Evolutionary conservation across 2,329 filamentous ascomycete genomes (phyloP).

Genomic region (Trichoderma atroviride): DNA sequence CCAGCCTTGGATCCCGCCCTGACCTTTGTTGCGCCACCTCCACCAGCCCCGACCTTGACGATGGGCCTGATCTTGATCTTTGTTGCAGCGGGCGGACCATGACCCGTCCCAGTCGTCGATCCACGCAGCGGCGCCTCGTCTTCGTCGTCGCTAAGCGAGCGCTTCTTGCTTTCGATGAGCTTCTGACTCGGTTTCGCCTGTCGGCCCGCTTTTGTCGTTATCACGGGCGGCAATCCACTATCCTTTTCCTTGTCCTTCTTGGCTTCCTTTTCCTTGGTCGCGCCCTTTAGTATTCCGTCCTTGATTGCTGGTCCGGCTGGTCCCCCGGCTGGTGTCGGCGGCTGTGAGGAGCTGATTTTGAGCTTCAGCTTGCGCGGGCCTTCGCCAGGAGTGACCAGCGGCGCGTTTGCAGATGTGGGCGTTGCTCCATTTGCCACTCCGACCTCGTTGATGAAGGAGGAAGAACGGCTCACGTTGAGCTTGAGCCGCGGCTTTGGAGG

Average conservation of each 20-base stretch:
- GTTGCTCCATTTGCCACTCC: slow-evolving; percentile 30
- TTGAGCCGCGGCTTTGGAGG: slow-evolving; percentile 45
- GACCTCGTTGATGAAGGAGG: slow-evolving; percentile 40
- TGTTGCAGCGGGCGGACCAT: slow-evolving; percentile 44
- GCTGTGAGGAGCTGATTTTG: slow-evolving; percentile 46
- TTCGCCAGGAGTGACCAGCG: slow-evolving; percentile 36
- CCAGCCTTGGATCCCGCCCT: slow-evolving; percentile 40
- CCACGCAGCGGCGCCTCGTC: slow-evolving; percentile 45
- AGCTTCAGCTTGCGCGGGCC: slow-evolving; percentile 46
- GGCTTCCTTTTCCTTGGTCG: slow-evolving; percentile 19
- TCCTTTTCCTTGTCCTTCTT: slow-evolving; percentile 15
- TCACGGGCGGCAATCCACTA: slow-evolving; percentile 24
- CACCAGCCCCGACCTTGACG: slow-evolving; percentile 14
- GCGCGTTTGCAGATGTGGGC: slow-evolving; percentile 10
- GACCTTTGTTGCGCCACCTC: slow-evolving; percentile 3
- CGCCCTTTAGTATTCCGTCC: slow-evolving; percentile 10
- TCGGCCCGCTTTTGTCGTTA: slow-evolving; percentile 63
- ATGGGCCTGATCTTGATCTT: slow-evolving; percentile 57
- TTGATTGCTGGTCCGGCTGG: background rate
- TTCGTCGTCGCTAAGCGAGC: slow-evolving; percentile 58
- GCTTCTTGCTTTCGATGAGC: slow-evolving; percentile 62
- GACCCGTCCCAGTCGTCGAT: slow-evolving; percentile 50
- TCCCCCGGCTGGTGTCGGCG: slow-evolving; percentile 41
- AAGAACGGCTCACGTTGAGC: slow-evolving; percentile 44
- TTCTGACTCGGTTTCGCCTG: slow-evolving; percentile 62